A percentile compares a stretch with the other conserved stretches of the same genome.
These are phyloP conservation scores for Stropharia rugosoannulata DNA, from an alignment of 768 basidiomycete genomes.

Conservation along the genomic window DNA sequence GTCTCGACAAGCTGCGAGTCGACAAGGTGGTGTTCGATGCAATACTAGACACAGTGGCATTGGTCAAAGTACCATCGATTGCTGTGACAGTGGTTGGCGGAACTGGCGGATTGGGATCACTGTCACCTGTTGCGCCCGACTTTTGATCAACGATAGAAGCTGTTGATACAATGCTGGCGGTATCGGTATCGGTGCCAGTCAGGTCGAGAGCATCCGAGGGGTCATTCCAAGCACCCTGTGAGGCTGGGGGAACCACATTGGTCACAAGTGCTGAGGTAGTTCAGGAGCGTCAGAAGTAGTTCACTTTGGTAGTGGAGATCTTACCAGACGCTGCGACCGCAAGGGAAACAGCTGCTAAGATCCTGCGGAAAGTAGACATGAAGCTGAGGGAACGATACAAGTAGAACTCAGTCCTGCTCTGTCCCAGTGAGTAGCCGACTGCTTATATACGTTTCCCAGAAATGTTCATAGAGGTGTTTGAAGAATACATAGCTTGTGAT, in stretches of 20 bases:
- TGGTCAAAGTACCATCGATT: constrained; percentile 38
- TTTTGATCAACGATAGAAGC: constrained; percentile 38
- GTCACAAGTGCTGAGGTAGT: constrained; percentile 1
- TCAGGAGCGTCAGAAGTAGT: not conserved
- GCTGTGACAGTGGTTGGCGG: constrained; percentile 40
- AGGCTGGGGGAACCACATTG: constrained; percentile 21
- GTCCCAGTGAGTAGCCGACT: constrained; percentile 6
- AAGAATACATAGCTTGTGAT: constrained; percentile 17
- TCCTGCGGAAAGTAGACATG: constrained; percentile 14
- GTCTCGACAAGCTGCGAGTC: constrained; percentile 15
- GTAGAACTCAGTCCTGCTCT: constrained; percentile 16
- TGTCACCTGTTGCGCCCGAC: constrained; percentile 23
- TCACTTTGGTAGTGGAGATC: not conserved
- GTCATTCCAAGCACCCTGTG: constrained; percentile 22
- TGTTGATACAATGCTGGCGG: constrained; percentile 33
- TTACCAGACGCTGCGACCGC: constrained; percentile 5
- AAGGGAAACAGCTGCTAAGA: constrained; percentile 3
- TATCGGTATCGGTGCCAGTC: constrained; percentile 29
- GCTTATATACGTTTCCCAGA: constrained; percentile 19
- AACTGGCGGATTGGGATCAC: constrained; percentile 34
- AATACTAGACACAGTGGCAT: constrained; percentile 10
- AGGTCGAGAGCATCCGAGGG: constrained; percentile 19
- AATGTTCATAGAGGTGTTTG: constrained; percentile 10
- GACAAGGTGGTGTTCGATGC: constrained; percentile 11
- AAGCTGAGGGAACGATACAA: constrained; percentile 1